Percentiles rank a stretch among this genome's conserved stretches.
Evolutionary conservation across 306 rosid genomes (phyloP).

Genomic region (Fragaria iinumae): DNA sequence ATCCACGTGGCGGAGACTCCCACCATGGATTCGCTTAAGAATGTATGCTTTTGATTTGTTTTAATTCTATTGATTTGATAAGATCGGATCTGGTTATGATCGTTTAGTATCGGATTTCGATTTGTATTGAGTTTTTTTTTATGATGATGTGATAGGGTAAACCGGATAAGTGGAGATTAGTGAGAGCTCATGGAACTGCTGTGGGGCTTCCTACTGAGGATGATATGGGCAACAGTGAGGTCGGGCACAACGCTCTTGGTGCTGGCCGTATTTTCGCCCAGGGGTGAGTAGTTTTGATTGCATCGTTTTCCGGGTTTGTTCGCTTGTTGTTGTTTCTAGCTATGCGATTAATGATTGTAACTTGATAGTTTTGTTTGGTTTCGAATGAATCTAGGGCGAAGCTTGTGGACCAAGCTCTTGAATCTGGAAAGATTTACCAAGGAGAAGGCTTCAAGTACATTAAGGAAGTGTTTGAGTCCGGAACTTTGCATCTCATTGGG

Average conservation of each 20-base stretch:
- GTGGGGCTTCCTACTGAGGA: constrained; percentile 96
- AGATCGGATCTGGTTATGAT: neutral
- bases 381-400: constrained; percentile 58
- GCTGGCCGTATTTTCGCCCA: constrained; percentile 97
- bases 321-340: neutral
- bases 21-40: constrained; percentile 88
- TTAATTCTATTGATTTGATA: too few species aligned
- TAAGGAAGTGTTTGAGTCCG: constrained; percentile 54
- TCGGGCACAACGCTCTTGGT: constrained; percentile 97
- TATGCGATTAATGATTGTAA: neutral
- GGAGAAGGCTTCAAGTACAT: constrained; percentile 89
- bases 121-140: neutral
- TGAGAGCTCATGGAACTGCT: constrained; percentile 87
- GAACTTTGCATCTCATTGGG: constrained; percentile 92
- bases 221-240: constrained; percentile 99
- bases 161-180: constrained; percentile 87
- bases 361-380: neutral
- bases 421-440: constrained; percentile 68
- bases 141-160: constrained; percentile 49
- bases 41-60: constrained; percentile 29
- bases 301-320: neutral
- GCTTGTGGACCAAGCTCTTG: constrained; percentile 95
- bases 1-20: constrained; percentile 90
- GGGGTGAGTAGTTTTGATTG: constrained; percentile 52
- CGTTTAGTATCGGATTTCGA: neutral